Evolutionary conservation across 345 rosid species (phyloP).

Genomic region (Isatis tinctoria): DNA sequence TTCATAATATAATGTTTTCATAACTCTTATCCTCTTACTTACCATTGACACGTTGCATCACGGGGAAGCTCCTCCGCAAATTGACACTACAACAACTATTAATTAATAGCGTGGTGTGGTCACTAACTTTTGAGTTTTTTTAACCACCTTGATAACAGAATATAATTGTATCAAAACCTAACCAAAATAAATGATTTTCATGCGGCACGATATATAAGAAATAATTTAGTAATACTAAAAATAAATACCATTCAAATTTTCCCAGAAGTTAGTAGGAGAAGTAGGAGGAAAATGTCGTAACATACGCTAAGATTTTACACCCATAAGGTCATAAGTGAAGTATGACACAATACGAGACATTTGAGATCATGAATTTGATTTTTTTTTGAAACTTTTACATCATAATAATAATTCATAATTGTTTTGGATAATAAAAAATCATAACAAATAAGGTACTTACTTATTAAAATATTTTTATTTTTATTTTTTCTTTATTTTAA

Average conservation of each 20-base stretch:
- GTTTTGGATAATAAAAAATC: no score
- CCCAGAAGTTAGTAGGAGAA: no score
- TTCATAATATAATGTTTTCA: neutral
- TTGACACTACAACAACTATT: slow-evolving; percentile 27
- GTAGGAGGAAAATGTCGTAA: no score
- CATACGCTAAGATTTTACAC: neutral
- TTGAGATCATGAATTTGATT: neutral
- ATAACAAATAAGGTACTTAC: no score
- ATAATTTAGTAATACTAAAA: no score
- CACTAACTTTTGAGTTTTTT: neutral
- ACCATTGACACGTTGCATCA: slow-evolving; percentile 16
- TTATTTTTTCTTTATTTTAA: no score
- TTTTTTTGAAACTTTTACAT: no score
- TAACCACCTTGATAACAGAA: neutral
- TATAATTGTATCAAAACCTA: neutral
- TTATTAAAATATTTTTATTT: no score
- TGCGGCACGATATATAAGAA: no score
- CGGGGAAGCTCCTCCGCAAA: slow-evolving; percentile 29
- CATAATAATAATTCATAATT: no score
- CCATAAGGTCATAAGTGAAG: neutral
- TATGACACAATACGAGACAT: neutral
- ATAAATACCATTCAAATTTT: no score
- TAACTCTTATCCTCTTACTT: slow-evolving; percentile 6
- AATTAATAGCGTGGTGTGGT: slow-evolving; percentile 14
- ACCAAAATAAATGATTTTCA: neutral